A percentile compares a stretch with the other conserved stretches of the same genome.
These are phyloP conservation scores for Penicillium psychrosexuale DNA, from an alignment of 2,329 filamentous ascomycete genomes.

Conservation along the genomic window DNA sequence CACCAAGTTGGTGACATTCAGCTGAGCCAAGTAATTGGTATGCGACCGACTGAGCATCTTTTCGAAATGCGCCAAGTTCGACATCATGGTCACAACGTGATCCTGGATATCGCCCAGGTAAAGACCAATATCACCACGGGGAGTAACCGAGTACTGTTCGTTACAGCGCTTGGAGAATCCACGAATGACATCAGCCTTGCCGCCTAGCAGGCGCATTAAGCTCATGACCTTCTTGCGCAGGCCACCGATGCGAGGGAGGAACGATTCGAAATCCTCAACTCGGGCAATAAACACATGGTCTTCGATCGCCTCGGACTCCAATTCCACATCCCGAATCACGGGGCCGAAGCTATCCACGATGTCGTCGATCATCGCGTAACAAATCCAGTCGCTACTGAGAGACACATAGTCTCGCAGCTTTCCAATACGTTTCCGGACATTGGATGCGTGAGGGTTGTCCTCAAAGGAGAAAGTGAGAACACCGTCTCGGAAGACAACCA, in stretches of 20 bases:
- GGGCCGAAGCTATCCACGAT: conserved; percentile 96
- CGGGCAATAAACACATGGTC: conserved; percentile 92
- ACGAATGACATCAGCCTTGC: conserved; percentile 97
- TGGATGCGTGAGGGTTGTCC: conserved; percentile 79
- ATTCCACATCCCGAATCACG: conserved; percentile 80
- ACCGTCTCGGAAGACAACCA: conserved; percentile 93
- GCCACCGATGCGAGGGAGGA: conserved; percentile 82
- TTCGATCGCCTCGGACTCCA: conserved; percentile 87
- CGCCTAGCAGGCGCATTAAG: conserved; percentile 85
- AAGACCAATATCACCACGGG: conserved; percentile 91
- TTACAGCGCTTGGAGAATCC: conserved; percentile 99
- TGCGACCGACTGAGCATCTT: conserved; percentile 95
- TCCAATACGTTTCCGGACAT: conserved; percentile 87
- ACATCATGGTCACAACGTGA: conserved; percentile 99
- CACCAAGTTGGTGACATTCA: conserved; percentile 85
- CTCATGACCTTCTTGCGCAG: conserved; percentile 94
- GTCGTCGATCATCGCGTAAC: conserved; percentile 96
- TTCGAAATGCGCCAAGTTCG: conserved; percentile 90
- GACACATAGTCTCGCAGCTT: conserved; percentile 92
- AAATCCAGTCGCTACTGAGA: conserved; percentile 96
- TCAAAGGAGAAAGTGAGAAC: conserved; percentile 92
- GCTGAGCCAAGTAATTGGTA: conserved; percentile 92
- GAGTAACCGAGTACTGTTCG: conserved; percentile 91
- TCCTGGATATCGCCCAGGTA: conserved; percentile 98
- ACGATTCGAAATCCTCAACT: conserved; percentile 81